These are phyloP conservation scores for Xylaria bambusicola DNA, from an alignment of 495 filamentous ascomycete genomes.

Conservation along the genomic window DNA sequence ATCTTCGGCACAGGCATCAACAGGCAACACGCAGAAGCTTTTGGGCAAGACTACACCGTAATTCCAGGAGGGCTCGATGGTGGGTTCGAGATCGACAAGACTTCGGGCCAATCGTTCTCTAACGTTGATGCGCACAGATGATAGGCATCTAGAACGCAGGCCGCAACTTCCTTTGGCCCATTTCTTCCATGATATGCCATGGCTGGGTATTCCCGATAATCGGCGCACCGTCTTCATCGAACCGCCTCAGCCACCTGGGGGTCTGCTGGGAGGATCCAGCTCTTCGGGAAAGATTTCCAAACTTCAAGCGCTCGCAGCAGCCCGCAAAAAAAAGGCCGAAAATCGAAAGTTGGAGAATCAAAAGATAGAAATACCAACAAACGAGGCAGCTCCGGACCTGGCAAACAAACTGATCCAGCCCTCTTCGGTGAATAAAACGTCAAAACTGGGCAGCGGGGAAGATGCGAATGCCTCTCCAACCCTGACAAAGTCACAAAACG, in stretches of 20 bases:
- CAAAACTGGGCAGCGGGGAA: neutral
- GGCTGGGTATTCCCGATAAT: conserved; percentile 73
- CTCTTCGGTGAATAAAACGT: neutral
- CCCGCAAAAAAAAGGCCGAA: conserved; percentile 80
- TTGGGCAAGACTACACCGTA: neutral
- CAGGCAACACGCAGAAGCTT: neutral
- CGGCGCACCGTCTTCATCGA: conserved; percentile 69
- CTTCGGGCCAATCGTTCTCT: conserved; percentile 14
- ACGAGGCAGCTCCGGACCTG: conserved; percentile 7
- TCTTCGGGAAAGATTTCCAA: conserved; percentile 77
- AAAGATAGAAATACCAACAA: conserved; percentile 9
- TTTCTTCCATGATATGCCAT: conserved; percentile 85
- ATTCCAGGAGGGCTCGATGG: conserved; percentile 6
- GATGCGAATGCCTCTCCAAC: conserved; percentile 3
- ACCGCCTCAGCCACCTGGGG: conserved; percentile 60
- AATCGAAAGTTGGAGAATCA: conserved; percentile 52
- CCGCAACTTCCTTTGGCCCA: conserved; percentile 24
- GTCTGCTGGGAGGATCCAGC: conserved; percentile 74
- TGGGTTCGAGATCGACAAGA: conserved; percentile 1
- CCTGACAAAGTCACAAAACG: neutral
- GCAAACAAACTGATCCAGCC: conserved; percentile 23
- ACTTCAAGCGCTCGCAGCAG: conserved; percentile 84
- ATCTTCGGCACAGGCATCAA: conserved; percentile 14
- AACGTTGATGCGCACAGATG: conserved; percentile 14
- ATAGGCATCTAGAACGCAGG: conserved; percentile 30